Evolutionary conservation across 164 flowering plant species (phyloP), one percentile per base, ranked within the genome.

Genomic region (Vitis cinerea): DNA sequence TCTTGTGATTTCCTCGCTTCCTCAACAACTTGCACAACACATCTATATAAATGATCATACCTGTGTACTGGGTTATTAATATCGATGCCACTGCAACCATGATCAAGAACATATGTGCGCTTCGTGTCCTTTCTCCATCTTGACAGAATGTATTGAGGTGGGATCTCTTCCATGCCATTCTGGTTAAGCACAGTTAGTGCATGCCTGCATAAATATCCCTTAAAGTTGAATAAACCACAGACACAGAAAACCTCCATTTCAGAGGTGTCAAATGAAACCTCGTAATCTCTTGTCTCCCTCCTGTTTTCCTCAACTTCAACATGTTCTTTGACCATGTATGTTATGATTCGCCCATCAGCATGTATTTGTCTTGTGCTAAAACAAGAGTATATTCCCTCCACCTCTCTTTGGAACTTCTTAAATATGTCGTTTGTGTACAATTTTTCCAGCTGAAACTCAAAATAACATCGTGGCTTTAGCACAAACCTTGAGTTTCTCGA

Each of bases 151-250:
- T 86, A 86, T 27, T 71, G 83, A 57, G 83, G 13, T 31, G 86
- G 86, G 23, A 86, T 78, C 72, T 84, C 90, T 61, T 79, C 83
- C 37, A 84, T 54, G 44, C 85, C 85, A 64, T 83, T 84, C 53
- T 79, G 79, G 68, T 74, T 78, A 17, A 86, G 86, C 14, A 86
- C 86, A 13, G 71, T 62, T 4, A 84, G 59, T 0, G 85, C 80
- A 65, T 86, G 90, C 31, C 90, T 63, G 69, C 90, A 86, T 29
- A 86, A 54, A 69, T 80, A 82, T 13, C 90, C 90, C 55, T 72
- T 76, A 30, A 79, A 81, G 68, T 84, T 83, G 62, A 83, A 84
- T 60, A 81, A 72, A n/a, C 84, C 75, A 70, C 90, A 86, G 8
- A 81, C 53, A 69, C 90, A 86, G 15, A 72, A 73, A 30, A 86